Percentiles rank a stretch among this genome's conserved stretches.
Evolutionary conservation across 345 rosid genomes (phyloP).

Genomic region (Litchi chinensis): DNA sequence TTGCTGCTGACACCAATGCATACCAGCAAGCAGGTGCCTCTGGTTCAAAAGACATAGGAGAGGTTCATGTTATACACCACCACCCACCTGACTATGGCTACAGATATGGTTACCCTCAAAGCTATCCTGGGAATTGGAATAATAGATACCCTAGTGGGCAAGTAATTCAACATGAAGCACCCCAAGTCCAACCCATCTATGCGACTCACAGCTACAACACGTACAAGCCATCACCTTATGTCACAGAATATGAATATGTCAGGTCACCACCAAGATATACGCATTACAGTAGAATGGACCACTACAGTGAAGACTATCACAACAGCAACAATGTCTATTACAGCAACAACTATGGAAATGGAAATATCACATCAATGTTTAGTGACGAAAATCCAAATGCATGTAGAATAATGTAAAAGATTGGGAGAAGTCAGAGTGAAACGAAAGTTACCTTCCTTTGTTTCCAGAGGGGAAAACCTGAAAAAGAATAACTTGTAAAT

Average conservation of each 20-base stretch:
- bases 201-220: slow-evolving; percentile 65
- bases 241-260: slow-evolving; percentile 48
- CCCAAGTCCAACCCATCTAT: slow-evolving; percentile 23
- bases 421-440: background rate
- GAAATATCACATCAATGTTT: slow-evolving; percentile 59
- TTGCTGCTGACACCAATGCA: slow-evolving; percentile 31
- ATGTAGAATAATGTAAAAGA: slow-evolving; percentile 47
- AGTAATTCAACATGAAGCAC: slow-evolving; percentile 22
- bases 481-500: slow-evolving; percentile 24
- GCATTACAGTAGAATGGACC: slow-evolving; percentile 42
- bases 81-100: slow-evolving; percentile 50
- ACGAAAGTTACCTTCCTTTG: slow-evolving; percentile 21
- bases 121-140: slow-evolving; percentile 33
- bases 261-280: slow-evolving; percentile 40
- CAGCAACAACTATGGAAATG: slow-evolving; percentile 21
- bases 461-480: slow-evolving; percentile 11
- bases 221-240: slow-evolving; percentile 56
- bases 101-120: slow-evolving; percentile 35
- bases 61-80: slow-evolving; percentile 50
- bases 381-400: slow-evolving; percentile 82
- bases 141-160: slow-evolving; percentile 31
- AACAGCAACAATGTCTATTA: slow-evolving; percentile 27
- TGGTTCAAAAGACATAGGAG: slow-evolving; percentile 49
- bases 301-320: slow-evolving; percentile 39
- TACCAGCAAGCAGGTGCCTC: slow-evolving; percentile 32